These are phyloP conservation scores for Lasiosphaeria miniovina DNA, from an alignment of 495 filamentous ascomycete species.

Conservation along the genomic window DNA sequence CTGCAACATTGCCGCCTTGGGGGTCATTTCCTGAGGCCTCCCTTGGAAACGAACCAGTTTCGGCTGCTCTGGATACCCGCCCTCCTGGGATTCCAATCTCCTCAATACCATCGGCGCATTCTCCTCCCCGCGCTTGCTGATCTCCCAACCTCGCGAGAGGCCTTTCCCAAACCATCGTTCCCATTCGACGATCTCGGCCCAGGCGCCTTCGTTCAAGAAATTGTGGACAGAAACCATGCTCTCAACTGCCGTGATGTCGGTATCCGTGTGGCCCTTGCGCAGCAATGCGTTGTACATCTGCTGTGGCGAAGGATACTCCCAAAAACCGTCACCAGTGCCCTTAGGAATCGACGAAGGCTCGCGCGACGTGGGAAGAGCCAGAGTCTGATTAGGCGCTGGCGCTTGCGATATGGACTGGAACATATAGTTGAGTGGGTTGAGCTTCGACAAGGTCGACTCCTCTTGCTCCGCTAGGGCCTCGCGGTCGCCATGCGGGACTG, in stretches of 20 bases:
- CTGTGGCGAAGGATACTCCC: slow-evolving; percentile 97
- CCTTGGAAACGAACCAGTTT: slow-evolving; percentile 83
- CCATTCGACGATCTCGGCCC: slow-evolving; percentile 90
- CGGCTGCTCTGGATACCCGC: slow-evolving; percentile 47
- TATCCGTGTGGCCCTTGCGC: slow-evolving; percentile 92
- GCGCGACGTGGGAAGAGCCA: slow-evolving; percentile 69
- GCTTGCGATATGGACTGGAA: slow-evolving; percentile 78
- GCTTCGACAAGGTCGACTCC: slow-evolving; percentile 58
- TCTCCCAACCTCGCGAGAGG: slow-evolving; percentile 65
- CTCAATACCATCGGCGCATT: slow-evolving; percentile 34
- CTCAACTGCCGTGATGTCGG: slow-evolving; percentile 89
- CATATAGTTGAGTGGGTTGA: slow-evolving; percentile 98
- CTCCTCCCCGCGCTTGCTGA: slow-evolving; percentile 70
- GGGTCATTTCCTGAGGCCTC: slow-evolving; percentile 81
- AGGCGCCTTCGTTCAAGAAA: slow-evolving; percentile 95
- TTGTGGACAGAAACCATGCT: slow-evolving; percentile 97
- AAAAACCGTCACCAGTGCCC: slow-evolving; percentile 71
- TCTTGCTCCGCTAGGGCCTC: slow-evolving; percentile 28
- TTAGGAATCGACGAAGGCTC: slow-evolving; percentile 84
- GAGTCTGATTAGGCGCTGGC: slow-evolving; percentile 66
- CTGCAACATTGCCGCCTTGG: slow-evolving; percentile 80
- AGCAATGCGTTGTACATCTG: slow-evolving; percentile 99
- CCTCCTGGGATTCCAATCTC: slow-evolving; percentile 36
- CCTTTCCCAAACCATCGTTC: slow-evolving; percentile 79
- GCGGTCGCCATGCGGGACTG: slow-evolving; percentile 43